Evolutionary conservation across 345 rosid genomes (phyloP), one percentile per base, ranked within the genome.

Genomic region (Populus deltoides): DNA sequence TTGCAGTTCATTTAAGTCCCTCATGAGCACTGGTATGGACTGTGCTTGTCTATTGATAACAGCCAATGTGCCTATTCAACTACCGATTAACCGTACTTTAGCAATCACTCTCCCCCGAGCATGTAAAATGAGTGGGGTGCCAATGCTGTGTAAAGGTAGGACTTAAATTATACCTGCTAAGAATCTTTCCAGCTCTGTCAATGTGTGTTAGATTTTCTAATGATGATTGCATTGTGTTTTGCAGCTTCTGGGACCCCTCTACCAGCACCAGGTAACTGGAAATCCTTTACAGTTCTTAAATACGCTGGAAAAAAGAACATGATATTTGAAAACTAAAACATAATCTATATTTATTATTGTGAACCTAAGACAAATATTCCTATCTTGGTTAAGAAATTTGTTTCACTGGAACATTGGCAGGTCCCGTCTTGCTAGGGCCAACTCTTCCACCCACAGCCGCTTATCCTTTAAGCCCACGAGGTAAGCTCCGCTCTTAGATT

Each of bases 191-290:
- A 24, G 35, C 33, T 49, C 47, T 33, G 25, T 68, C 25, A 33
- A 4, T 5, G 22, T 38, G 4, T 38, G 3, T 33, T n/a, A 13
- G 8, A 39, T 16, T 27, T 17, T 13, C 41, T 84, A 25, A 31
- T 6, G 24, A 3, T 25, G 49, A 24, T 66, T 78, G 18, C 29
- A 0, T 69, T 76, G 38, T 47, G 8, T 77, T 75, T 83, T 83
- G 84, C 89, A 91, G 98, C 93, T 63, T 74, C 98, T 47, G 97
- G 94, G 31, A 39, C 89, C 45, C 98, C 97, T 77, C 86, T 94
- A 16, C 97, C 97, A 47, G 89, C 97, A 74, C 97, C 97, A 87
- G 98, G 94, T 91, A 87, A 35, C 15, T 5, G n/a, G 29, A 31
- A 15, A n/a, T 59, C 16, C 49, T 61, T 57, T 22, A 47, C 25